phyloP scores from a whole-genome alignment of 2,329 filamentous ascomycete genomes.

The Venturia asperata region DNA sequence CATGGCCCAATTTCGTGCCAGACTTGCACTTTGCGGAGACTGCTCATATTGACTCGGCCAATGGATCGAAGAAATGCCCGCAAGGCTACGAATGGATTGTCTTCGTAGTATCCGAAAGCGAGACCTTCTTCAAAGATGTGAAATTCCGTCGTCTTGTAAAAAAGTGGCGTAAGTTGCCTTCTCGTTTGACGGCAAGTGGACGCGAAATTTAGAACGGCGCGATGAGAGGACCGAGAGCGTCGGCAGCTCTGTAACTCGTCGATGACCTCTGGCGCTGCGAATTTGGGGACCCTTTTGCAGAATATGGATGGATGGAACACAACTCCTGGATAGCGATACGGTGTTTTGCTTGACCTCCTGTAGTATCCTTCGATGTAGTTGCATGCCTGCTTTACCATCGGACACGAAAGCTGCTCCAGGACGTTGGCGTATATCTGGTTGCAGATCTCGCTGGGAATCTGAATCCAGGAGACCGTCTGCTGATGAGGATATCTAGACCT shows the following conservation, averaged over 20 bases:
- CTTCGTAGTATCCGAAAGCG: not conserved
- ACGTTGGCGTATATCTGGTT: not conserved
- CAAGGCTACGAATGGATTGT: not conserved
- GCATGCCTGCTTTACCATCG: not conserved
- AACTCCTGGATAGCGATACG: not conserved
- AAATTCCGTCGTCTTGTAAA: not conserved
- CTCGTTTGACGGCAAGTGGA: not conserved
- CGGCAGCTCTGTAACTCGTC: not conserved
- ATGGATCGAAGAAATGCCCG: not conserved
- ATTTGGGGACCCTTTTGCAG: not conserved
- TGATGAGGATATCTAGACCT: not conserved
- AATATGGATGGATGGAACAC: not conserved
- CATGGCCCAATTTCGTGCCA: not conserved
- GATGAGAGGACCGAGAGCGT: not conserved
- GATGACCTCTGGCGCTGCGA: not conserved
- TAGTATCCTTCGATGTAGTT: constrained; percentile 7
- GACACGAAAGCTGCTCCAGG: not conserved
- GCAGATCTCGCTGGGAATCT: not conserved
- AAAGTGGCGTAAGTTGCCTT: not conserved
- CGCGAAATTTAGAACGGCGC: not conserved
- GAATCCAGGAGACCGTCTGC: not conserved
- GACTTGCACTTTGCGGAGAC: not conserved
- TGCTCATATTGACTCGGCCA: not conserved
- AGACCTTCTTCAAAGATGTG: not conserved
- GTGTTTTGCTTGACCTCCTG: not conserved